Conservation (phyloP, 345 rosid genomes). For the Odontarrhena argentea region DNA sequence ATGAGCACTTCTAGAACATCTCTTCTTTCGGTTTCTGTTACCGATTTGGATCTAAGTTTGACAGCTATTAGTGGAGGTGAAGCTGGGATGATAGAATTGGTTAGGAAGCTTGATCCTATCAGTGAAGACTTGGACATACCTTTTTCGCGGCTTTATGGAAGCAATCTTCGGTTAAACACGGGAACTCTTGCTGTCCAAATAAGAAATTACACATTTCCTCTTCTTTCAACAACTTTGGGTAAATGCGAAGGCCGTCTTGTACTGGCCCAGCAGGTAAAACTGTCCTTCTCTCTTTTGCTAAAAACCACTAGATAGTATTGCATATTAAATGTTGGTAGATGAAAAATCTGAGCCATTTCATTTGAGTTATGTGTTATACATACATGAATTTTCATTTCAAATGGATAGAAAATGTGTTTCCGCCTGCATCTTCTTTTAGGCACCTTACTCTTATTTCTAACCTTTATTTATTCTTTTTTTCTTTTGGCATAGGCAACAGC, state of each 20-base stretch:
- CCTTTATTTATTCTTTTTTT: constrained; percentile 12
- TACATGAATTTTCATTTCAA: too few relatives aligned
- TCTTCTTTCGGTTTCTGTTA: constrained; percentile 73
- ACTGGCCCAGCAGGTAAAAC: constrained; percentile 86
- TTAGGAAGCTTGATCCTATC: constrained; percentile 80
- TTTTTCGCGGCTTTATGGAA: constrained; percentile 84
- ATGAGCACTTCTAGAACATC: constrained; percentile 69
- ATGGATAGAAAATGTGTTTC: too few relatives aligned
- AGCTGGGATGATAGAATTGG: constrained; percentile 77
- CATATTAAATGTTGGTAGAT: background rate
- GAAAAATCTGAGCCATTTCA: background rate
- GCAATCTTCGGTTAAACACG: constrained; percentile 65
- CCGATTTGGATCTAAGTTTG: constrained; percentile 77
- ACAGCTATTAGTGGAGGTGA: constrained; percentile 80
- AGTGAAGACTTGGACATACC: constrained; percentile 66
- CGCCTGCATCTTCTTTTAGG: background rate
- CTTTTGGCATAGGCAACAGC: constrained; percentile 72
- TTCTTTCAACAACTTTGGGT: constrained; percentile 71
- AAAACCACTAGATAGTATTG: background rate
- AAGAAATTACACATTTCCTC: constrained; percentile 80
- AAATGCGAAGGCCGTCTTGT: constrained; percentile 87
- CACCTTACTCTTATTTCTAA: background rate
- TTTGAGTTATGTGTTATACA: too few relatives aligned
- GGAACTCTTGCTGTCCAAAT: constrained; percentile 68
- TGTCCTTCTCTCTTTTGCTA: constrained; percentile 8